Evolutionary conservation across 352 stramenopile species (phyloP), one percentile per base, ranked within the genome.

Genomic region (Pythium sukuiense): DNA sequence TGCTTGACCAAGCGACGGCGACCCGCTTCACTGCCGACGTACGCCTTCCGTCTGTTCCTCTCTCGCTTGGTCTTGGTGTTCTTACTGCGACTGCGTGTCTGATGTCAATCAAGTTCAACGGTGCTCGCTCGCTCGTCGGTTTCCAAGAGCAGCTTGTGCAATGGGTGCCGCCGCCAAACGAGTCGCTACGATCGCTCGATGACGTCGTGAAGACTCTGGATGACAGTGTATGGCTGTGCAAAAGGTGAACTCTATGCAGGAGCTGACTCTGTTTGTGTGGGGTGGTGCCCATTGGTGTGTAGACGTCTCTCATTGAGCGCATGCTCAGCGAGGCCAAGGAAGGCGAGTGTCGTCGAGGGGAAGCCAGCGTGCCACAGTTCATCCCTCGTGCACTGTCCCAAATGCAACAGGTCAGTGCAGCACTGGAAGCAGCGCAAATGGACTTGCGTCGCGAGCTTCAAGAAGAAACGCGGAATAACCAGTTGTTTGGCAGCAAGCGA

Each of bases 131-230:
- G n/a, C 33, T 67, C 6, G 2, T 2, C 8, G 41, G 53, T 8
- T 72, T 72, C 59, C 59, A 67, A 27, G 55, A 59, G 9, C 59
- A 67, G 35, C 59, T 72, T 35, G 6, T 72, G 27, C 32, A 24
- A 0, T 72, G 64, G 57, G 12, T 55, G 5, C n/a, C 52, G 11
- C 59, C 65, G 8, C 18, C 39, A 9, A 32, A 63, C 8, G 55
- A 63, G 6, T 5, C 43, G 12, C 55, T 63, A 3, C 24, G 48
- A 6, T 27, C 14, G 24, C 3, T 48, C 5, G 55, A 65, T 1
- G 56, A 60, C 12, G 56, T 57, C 9, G 5, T 61, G 3, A 43
- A 45, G 8, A 37, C 56, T 20, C 37, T 70, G 26, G 49, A 70
- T 18, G 53, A 60, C 1, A 60, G 60, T 24, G 63, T 70, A 48